A percentile compares a stretch with the other conserved stretches of the same genome.
These are phyloP conservation scores for Russula olivacea DNA, from an alignment of 768 basidiomycete genomes.

Conservation along the genomic window DNA sequence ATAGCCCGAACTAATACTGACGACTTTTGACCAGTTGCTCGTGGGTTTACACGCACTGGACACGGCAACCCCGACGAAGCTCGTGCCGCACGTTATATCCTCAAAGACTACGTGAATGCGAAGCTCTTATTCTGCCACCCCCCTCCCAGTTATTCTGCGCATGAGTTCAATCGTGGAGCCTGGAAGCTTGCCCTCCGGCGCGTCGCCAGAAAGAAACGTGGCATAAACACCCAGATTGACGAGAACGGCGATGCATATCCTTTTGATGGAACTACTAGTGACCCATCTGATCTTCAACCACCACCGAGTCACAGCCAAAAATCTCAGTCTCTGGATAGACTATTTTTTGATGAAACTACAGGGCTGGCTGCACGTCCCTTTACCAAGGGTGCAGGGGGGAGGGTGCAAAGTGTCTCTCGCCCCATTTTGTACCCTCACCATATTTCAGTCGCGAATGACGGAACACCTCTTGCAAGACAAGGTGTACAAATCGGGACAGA, in stretches of 20 bases:
- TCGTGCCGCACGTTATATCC: constrained; percentile 80
- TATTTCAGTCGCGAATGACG: constrained; percentile 71
- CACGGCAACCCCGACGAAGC: constrained; percentile 98
- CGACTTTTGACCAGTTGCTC: constrained; percentile 54
- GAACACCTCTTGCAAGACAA: constrained; percentile 48
- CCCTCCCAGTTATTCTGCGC: constrained; percentile 63
- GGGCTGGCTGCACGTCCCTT: constrained; percentile 55
- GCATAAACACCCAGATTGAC: constrained; percentile 78
- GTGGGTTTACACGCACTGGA: constrained; percentile 88
- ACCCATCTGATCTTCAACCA: constrained; percentile 14
- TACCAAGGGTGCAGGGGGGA: constrained; percentile 51
- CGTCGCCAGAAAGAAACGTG: constrained; percentile 75
- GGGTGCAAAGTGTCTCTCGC: constrained; percentile 58
- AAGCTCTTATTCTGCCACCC: constrained; percentile 88
- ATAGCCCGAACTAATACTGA: constrained; percentile 8
- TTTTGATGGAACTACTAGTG: constrained; percentile 12
- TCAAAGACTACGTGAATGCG: constrained; percentile 97
- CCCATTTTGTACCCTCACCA: constrained; percentile 77
- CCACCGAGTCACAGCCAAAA: constrained; percentile 38
- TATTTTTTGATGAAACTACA: constrained; percentile 67
- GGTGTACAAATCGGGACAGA: constrained; percentile 41
- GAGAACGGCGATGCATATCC: constrained; percentile 74
- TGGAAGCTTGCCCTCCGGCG: constrained; percentile 54
- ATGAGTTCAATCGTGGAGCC: constrained; percentile 69
- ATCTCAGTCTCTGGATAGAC: constrained; percentile 66